Conservation (phyloP, 1,139 yeast genomes). For the Zygoascus hellenicus region DNA sequence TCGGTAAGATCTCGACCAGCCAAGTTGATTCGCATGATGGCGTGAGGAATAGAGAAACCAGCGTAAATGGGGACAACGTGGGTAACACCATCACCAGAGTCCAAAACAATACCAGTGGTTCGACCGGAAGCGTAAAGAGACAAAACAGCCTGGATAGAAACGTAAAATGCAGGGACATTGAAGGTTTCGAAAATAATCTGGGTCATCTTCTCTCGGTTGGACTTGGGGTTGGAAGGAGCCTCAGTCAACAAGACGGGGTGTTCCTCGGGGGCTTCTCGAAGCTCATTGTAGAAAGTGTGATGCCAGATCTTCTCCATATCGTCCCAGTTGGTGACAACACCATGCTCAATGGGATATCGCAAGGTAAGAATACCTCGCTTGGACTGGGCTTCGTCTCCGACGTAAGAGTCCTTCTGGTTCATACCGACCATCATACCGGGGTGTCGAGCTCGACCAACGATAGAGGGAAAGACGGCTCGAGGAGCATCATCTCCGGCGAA, state of each 20-base stretch:
- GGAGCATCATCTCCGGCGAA: slow-evolving; percentile 99
- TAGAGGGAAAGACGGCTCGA: slow-evolving; percentile 99
- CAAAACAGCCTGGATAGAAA: slow-evolving; percentile 96
- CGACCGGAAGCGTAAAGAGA: slow-evolving; percentile 99
- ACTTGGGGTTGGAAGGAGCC: slow-evolving; percentile 99
- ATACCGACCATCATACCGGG: slow-evolving; percentile 98
- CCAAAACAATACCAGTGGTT: slow-evolving; percentile 99
- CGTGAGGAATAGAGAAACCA: slow-evolving; percentile 99
- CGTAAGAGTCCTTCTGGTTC: slow-evolving; percentile 99
- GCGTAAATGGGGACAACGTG: slow-evolving; percentile 99
- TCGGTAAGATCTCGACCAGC: slow-evolving; percentile 99
- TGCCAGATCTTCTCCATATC: slow-evolving; percentile 99
- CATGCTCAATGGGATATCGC: slow-evolving; percentile 99
- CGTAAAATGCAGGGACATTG: slow-evolving; percentile 99
- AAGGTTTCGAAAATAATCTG: slow-evolving; percentile 98
- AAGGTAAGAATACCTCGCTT: slow-evolving; percentile 99
- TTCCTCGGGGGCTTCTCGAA: slow-evolving; percentile 98
- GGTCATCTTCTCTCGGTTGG: slow-evolving; percentile 99
- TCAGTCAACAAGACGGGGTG: slow-evolving; percentile 97
- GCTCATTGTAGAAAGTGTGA: slow-evolving; percentile 95
- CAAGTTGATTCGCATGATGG: slow-evolving; percentile 96
- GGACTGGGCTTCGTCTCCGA: slow-evolving; percentile 99
- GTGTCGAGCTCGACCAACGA: slow-evolving; percentile 99
- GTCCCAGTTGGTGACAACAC: slow-evolving; percentile 99
- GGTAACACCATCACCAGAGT: slow-evolving; percentile 99